Conservation (phyloP, 768 basidiomycete genomes). For the Pleurotus tuber-regium region DNA sequence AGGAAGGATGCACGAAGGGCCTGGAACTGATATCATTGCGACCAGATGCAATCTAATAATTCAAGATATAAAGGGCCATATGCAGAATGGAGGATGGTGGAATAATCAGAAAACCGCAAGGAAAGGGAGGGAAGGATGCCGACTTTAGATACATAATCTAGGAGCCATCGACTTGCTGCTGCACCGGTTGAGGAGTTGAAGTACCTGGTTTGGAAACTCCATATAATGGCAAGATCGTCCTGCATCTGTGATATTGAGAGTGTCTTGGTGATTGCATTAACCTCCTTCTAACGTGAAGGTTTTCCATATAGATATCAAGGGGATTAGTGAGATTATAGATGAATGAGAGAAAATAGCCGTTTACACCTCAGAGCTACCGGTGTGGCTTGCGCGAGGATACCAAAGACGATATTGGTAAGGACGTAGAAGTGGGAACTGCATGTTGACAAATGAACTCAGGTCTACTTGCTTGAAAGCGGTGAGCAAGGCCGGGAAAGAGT, state of each 20-base stretch:
- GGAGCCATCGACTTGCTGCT: not conserved
- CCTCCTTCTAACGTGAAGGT: not conserved
- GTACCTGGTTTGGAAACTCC: not conserved
- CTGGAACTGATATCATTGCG: not conserved
- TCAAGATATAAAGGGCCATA: not conserved
- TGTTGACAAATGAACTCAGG: too few relatives aligned
- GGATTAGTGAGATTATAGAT: too few relatives aligned
- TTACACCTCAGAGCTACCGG: too few relatives aligned
- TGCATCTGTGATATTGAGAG: not conserved
- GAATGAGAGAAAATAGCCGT: too few relatives aligned
- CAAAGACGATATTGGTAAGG: too few relatives aligned
- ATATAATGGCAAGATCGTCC: not conserved
- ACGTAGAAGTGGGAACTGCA: too few relatives aligned
- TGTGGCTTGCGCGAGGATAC: too few relatives aligned
- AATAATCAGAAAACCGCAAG: not conserved
- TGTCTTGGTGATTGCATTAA: not conserved
- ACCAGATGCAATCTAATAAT: not conserved
- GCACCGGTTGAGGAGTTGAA: constrained; percentile 1
- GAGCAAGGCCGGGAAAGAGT: too few relatives aligned
- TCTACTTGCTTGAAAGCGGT: too few relatives aligned
- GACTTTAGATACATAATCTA: not conserved
- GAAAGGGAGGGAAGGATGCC: not conserved
- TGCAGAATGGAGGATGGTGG: not conserved
- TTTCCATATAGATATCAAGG: not conserved
- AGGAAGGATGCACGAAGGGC: not conserved